phyloP scores from a whole-genome alignment of 2,329 filamentous ascomycete genomes.

The Xylaria sp. region DNA sequence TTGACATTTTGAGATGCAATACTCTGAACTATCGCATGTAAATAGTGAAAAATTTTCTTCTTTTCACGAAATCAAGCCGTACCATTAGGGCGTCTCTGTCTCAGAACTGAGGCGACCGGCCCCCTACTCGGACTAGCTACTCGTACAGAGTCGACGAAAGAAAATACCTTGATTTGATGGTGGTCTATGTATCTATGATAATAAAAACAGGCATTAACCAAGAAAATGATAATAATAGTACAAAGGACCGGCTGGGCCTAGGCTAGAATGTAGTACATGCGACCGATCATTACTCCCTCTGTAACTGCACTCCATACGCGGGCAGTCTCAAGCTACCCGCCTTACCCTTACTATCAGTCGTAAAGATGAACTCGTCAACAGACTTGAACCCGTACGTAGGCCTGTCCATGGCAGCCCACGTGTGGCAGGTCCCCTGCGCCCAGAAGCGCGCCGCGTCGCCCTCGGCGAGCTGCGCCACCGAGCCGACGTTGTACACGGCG shows the following conservation, averaged over 20 bases:
- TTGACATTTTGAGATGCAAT: not conserved
- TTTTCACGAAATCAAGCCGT: too few relatives aligned
- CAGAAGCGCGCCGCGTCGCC: slow-evolving; percentile 43
- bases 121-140: too few relatives aligned
- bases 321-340: slow-evolving; percentile 38
- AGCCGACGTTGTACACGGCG: slow-evolving; percentile 42
- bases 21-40: too few relatives aligned
- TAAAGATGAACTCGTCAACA: slow-evolving; percentile 46
- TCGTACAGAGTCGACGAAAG: too few relatives aligned
- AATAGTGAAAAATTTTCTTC: too few relatives aligned
- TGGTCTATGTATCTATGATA: too few relatives aligned
- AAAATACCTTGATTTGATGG: too few relatives aligned
- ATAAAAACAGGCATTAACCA: not conserved
- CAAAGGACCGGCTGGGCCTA: not conserved
- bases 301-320: slow-evolving; percentile 39
- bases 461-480: slow-evolving; percentile 37
- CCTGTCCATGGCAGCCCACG: slow-evolving; percentile 45
- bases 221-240: not conserved
- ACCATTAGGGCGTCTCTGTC: too few relatives aligned
- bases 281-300: slow-evolving; percentile 15
- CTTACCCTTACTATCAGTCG: slow-evolving; percentile 23
- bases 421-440: slow-evolving; percentile 42
- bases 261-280: not conserved
- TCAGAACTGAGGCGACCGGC: too few relatives aligned
- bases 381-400: slow-evolving; percentile 46